phyloP scores from a whole-genome alignment of 2,329 filamentous ascomycete genomes.

The Claviceps capensis region DNA sequence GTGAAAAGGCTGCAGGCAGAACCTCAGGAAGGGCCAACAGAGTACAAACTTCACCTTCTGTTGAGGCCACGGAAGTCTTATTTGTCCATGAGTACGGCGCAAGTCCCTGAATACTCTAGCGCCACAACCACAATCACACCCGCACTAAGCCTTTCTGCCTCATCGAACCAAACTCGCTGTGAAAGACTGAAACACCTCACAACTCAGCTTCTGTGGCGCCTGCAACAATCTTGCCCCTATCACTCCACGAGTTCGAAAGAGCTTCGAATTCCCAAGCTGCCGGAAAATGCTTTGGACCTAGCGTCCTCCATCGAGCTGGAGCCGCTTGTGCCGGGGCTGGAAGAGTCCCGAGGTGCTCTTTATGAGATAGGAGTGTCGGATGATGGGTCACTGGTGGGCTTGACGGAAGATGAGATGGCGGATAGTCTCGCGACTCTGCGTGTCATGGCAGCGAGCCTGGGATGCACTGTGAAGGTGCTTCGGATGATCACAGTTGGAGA shows the following conservation, averaged over 20 bases:
- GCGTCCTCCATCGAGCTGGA: constrained; percentile 32
- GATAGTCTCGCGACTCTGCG: constrained; percentile 77
- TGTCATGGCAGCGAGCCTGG: constrained; percentile 84
- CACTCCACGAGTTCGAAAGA: constrained; percentile 69
- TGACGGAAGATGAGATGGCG: constrained; percentile 81
- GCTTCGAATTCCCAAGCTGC: constrained; percentile 60
- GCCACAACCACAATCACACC: constrained; percentile 9
- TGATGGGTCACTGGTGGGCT: constrained; percentile 77
- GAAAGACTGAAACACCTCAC: constrained; percentile 81
- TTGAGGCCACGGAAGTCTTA: constrained; percentile 67
- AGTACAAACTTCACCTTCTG: constrained; percentile 91
- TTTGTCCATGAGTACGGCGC: constrained; percentile 50
- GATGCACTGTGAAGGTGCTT: constrained; percentile 70
- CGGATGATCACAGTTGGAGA: constrained; percentile 75
- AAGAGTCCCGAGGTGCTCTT: constrained; percentile 83
- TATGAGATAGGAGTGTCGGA: constrained; percentile 97
- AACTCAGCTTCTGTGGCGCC: constrained; percentile 84
- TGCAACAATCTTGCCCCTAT: constrained; percentile 89
- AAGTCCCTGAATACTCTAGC: constrained; percentile 2
- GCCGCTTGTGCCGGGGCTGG: constrained; percentile 62
- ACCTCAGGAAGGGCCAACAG: constrained; percentile 84
- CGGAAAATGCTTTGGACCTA: constrained; percentile 43
- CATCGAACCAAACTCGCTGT: constrained; percentile 59
- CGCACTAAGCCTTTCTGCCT: constrained; percentile 18
- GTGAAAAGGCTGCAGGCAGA: constrained; percentile 75